A percentile compares a stretch with the other conserved stretches of the same genome.
Conservation (phyloP, 257 asterid genomes). For the Oldenlandia corymbosa region DNA sequence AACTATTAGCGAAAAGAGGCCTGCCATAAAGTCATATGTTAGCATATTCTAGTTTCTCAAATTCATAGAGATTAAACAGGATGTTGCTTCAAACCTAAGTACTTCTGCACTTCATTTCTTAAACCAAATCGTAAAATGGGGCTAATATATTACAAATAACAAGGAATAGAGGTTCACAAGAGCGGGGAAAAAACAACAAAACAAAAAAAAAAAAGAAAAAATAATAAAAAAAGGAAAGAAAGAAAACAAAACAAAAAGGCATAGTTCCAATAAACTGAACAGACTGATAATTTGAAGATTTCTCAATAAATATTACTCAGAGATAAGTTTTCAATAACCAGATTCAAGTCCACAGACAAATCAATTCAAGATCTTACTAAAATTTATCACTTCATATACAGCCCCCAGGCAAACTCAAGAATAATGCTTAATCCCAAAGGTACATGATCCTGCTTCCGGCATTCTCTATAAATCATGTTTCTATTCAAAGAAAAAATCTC, state of each 20-base stretch:
- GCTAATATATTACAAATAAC: neutral
- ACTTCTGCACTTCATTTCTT: neutral
- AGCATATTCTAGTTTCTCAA: slow-evolving; percentile 8
- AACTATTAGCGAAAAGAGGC: slow-evolving; percentile 85
- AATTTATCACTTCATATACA: neutral
- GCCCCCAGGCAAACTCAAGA: neutral
- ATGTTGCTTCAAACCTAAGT: neutral
- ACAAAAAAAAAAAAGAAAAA: neutral
- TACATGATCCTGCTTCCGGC: neutral
- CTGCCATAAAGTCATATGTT: slow-evolving; percentile 36
- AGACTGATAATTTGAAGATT: neutral
- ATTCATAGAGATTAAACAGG: neutral
- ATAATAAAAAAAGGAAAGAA: neutral
- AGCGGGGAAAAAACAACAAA: too few relatives aligned
- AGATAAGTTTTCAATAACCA: neutral
- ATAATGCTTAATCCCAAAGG: neutral
- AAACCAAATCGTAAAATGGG: neutral
- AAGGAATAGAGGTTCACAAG: neutral
- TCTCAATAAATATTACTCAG: neutral
- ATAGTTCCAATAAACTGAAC: neutral
- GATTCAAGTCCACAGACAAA: neutral
- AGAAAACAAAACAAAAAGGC: neutral
- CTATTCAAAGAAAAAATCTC: neutral
- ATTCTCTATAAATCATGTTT: neutral
- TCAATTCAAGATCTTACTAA: neutral